Conservation (phyloP, 257 asterid species). For the Echites panduratus region DNA sequence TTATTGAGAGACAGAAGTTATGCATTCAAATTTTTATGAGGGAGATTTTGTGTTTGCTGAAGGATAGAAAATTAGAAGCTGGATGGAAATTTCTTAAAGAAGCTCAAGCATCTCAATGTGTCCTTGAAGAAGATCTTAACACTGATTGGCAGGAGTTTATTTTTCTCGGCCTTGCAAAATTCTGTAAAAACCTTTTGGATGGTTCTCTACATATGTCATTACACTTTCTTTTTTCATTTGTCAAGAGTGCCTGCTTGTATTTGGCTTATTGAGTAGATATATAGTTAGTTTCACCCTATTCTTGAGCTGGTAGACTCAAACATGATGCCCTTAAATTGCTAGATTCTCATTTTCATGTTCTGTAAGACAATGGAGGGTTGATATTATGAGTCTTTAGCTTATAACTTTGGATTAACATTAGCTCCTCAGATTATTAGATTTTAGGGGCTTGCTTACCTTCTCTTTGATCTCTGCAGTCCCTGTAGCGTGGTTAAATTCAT, state of each 20-base stretch:
- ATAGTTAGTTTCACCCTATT: neutral
- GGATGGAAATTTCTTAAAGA: neutral
- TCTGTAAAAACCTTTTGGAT: neutral
- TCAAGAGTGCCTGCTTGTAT: neutral
- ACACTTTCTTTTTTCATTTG: neutral
- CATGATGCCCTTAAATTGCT: neutral
- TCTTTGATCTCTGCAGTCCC: neutral
- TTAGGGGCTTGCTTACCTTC: slow-evolving; percentile 6
- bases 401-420: neutral
- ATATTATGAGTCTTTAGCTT: neutral
- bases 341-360: neutral
- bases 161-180: neutral
- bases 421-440: neutral
- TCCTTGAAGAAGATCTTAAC: too few relatives aligned
- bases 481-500: too few relatives aligned
- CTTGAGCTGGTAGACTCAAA: slow-evolving; percentile 1
- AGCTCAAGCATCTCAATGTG: neutral
- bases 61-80: neutral
- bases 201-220: neutral
- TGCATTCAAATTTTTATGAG: neutral
- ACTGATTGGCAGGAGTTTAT: neutral
- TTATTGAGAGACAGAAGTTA: neutral
- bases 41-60: neutral
- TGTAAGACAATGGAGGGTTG: neutral
- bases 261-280: neutral